Base-by-base conservation (phyloP, 2,329 filamentous ascomycete species). In the Trichoderma cornu-damae region DNA sequence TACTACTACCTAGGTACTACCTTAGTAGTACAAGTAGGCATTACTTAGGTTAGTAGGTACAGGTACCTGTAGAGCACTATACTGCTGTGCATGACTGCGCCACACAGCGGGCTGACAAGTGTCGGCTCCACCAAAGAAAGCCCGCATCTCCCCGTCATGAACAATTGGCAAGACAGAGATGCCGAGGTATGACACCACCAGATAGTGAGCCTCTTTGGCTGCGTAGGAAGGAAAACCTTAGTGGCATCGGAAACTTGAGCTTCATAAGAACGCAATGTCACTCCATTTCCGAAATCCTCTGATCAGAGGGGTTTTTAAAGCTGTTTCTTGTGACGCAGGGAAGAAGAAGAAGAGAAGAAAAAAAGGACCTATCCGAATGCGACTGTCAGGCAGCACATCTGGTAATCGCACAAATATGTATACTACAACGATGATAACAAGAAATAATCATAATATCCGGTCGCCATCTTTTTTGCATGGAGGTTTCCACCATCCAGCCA, bases 401-500 rank as follows among this genome's bases (percentile, higher is more conserved):
- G 63, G 40, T 59, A 62, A 65, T 48, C 60, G 59, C 59, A 60
- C 58, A 42, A 50, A 47, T 50, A 57, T 64, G 61, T 67, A 68
- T 68, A 69, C 64, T 49, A 57, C 53, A 69, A 59, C 57, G 28
- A 62, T 37, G 37, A 37, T 18, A 51, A 59, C 38, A 43, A 42
- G 16, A 34, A 48, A 51, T 18, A 56, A 44, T 57, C 52, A 63
- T 62, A 66, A 62, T 59, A 66, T 62, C 63, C 66, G 61, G 43
- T 67, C 61, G 62, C 64, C 68, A 60, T 69, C 64, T 68, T 65
- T n/a, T 69, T 61, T 54, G 52, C 55, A 64, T 67, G 63, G 65
- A 65, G 61, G 63, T 61, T 62, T 67, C 60, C 65, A 62, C 66
- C 66, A 60, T 69, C 68, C 68, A 67, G 64, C 58, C 40, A 62